Conservation (phyloP, 257 asterid genomes). For the Hygrophila difformis region DNA sequence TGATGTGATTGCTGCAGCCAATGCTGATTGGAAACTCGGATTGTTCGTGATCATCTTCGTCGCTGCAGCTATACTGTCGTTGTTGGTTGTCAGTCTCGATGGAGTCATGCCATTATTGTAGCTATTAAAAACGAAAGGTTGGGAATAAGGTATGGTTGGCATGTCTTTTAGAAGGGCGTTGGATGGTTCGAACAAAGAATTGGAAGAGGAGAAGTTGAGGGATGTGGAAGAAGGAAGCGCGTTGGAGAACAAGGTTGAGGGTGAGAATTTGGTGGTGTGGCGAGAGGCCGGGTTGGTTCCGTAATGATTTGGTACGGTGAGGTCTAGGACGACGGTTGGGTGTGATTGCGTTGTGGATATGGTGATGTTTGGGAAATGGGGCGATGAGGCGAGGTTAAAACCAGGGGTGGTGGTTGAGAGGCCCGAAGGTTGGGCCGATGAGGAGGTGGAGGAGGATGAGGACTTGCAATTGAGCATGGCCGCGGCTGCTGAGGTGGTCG, state of each 20-base stretch:
- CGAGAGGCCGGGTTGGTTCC: background rate
- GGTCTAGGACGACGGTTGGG: slow-evolving; percentile 47
- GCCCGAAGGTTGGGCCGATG: background rate
- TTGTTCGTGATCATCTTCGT: slow-evolving; percentile 25
- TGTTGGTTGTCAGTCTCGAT: background rate
- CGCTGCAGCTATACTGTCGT: slow-evolving; percentile 14
- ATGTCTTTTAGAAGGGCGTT: background rate
- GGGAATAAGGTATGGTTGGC: background rate
- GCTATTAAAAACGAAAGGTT: background rate
- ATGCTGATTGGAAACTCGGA: slow-evolving; percentile 31
- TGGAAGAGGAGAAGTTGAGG: slow-evolving; percentile 24
- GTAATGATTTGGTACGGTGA: slow-evolving; percentile 26
- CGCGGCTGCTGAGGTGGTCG: slow-evolving; percentile 41
- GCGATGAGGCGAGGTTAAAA: slow-evolving; percentile 7
- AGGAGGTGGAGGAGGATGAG: slow-evolving; percentile 22
- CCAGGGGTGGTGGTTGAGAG: slow-evolving; percentile 17
- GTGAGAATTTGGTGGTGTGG: slow-evolving; percentile 3
- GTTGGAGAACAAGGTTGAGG: slow-evolving; percentile 19
- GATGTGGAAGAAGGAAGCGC: slow-evolving; percentile 12
- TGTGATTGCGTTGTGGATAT: slow-evolving; percentile 37
- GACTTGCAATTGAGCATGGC: slow-evolving; percentile 39
- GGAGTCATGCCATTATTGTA: background rate
- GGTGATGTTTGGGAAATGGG: slow-evolving; percentile 21
- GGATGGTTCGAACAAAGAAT: slow-evolving; percentile 4
- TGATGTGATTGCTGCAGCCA: slow-evolving; percentile 32